Evolutionary conservation across 495 filamentous ascomycete genomes (phyloP).

Genomic region (Trichoderma orchidacearum): DNA sequence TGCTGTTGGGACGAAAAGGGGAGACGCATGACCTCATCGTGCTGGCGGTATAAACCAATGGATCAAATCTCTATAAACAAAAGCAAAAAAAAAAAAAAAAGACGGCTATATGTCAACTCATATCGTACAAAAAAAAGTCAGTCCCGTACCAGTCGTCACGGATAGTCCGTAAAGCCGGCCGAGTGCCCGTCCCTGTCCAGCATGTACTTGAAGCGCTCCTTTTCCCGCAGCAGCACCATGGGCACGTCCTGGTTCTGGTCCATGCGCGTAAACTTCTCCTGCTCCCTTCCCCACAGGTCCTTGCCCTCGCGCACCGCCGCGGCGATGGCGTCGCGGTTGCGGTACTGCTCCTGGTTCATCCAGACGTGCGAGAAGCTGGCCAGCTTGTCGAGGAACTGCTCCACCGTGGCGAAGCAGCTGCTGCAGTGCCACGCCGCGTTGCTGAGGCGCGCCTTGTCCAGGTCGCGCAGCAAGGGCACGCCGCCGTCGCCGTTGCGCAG

Average conservation of each 20-base stretch:
- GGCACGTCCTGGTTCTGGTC: conserved; percentile 32
- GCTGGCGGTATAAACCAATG: too few species aligned
- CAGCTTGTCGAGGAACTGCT: conserved; percentile 38
- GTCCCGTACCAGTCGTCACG: too few species aligned
- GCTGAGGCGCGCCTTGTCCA: conserved; percentile 25
- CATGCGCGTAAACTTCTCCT: conserved; percentile 29
- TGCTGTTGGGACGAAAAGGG: too few species aligned
- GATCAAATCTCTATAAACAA: too few species aligned
- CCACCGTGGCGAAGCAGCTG: conserved; percentile 35
- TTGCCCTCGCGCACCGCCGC: conserved; percentile 30
- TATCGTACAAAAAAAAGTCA: too few species aligned
- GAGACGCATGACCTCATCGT: too few species aligned
- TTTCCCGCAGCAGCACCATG: conserved; percentile 17
- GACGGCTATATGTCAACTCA: too few species aligned
- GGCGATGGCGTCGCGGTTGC: conserved; percentile 26
- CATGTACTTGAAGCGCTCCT: conserved; percentile 21
- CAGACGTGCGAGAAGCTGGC: conserved; percentile 33
- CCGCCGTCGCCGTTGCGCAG: conserved; percentile 29
- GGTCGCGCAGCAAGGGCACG: conserved; percentile 13
- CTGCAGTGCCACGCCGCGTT: conserved; percentile 44
- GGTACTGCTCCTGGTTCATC: conserved; percentile 27
- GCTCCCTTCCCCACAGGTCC: conserved; percentile 36
- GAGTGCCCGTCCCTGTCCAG: conserved; percentile 20
- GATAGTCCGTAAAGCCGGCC: conserved; percentile 27
- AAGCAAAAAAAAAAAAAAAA: too few species aligned